Evolutionary conservation across 192 early-diverging fungal species (phyloP).

Genomic region (Podila epicladia): DNA sequence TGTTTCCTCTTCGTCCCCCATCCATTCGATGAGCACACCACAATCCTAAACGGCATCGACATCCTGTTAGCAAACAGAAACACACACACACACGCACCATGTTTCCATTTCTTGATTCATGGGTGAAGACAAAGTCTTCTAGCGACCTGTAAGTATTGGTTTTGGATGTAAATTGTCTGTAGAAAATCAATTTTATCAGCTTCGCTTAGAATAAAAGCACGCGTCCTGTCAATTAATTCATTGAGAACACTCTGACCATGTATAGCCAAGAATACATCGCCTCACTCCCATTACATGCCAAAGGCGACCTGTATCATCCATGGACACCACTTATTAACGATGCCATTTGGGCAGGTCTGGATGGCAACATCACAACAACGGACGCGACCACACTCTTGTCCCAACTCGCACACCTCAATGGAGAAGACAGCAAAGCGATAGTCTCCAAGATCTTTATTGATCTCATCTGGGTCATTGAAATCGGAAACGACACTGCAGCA

Average conservation of each 20-base stretch:
- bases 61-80: neutral
- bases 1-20: too few relatives aligned
- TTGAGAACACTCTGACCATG: neutral
- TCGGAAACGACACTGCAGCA: conserved; percentile 14
- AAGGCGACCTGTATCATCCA: neutral
- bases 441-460: conserved; percentile 28
- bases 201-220: too few relatives aligned
- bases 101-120: neutral
- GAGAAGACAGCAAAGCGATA: neutral
- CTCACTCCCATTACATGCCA: neutral
- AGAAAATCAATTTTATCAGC: too few relatives aligned
- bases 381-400: conserved; percentile 17
- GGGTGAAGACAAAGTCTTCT: conserved; percentile 1
- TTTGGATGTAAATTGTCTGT: conserved; percentile 11
- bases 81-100: conserved; percentile 3
- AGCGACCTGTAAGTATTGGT: neutral
- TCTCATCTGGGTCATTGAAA: conserved; percentile 38
- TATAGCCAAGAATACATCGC: neutral
- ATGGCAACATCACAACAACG: neutral
- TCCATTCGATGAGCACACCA: too few relatives aligned
- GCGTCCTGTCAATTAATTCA: neutral
- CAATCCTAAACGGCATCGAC: too few relatives aligned
- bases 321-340: neutral
- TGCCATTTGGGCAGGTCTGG: neutral
- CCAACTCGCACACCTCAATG: neutral